Evolutionary conservation across 441 rosid genomes (phyloP), one percentile per base, ranked within the genome.

Genomic region (Rhodomyrtus psidioides): DNA sequence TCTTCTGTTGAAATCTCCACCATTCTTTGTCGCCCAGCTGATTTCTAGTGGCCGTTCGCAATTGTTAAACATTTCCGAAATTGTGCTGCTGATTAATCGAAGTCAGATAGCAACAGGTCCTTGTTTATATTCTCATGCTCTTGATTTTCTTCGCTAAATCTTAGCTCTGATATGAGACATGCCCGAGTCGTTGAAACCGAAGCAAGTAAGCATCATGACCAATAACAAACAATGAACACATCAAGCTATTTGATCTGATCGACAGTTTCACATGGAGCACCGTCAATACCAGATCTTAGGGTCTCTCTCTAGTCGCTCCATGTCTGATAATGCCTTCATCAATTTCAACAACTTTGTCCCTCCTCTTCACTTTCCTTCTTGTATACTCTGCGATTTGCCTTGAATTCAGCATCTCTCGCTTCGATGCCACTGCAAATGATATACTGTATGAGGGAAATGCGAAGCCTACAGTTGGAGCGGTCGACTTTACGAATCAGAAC

Each of bases 361-460:
- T 8, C 5, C 21, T 0, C 70, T 0, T 15, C 70, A 6, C 70
- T 59, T 59, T 27, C 70, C 39, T 27, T 59, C 70, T 59, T 15
- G 39, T 59, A 14, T 19, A 3, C 70, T 6, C 34, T 83, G 55
- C 15, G 24, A 44, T 12, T 26, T 83, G 54, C 24, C 85, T 49
- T 44, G 15, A 58, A 4, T 83, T 83, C 85, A 60, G 34, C 6
- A 83, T 83, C 15, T 16, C 17, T 30, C 55, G 57, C 16, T 83
- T 60, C 55, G 56, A 83, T 83, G n/a, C 85, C 8, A 1, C 44
- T 12, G 1, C 42, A 9, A 46, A 54, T 4, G 70, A 59, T 34
- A 65, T 93, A 13, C 15, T 86, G 23, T 90, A 87, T n/a, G 87
- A 91, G 28, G 94, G 94, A 9, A 93, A 88, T 81, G 93, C 94